These are phyloP conservation scores for Cnidoscolus chayamansa DNA, from an alignment of 441 rosid genomes.

Conservation along the genomic window DNA sequence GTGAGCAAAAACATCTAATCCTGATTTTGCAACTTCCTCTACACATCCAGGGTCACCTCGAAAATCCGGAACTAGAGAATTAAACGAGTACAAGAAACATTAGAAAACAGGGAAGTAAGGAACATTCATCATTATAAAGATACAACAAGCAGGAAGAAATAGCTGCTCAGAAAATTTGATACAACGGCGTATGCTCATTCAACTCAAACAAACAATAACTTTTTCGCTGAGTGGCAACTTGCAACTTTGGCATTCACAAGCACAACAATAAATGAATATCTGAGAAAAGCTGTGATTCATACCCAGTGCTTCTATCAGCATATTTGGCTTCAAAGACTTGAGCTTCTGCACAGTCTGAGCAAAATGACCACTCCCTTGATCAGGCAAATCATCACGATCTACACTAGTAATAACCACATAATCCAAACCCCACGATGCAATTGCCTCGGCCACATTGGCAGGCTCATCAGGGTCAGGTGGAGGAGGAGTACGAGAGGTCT, in stretches of 20 bases:
- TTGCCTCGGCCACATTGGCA: conserved; percentile 82
- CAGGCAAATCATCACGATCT: conserved; percentile 86
- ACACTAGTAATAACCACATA: conserved; percentile 96
- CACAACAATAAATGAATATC: background rate
- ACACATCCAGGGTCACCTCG: conserved; percentile 75
- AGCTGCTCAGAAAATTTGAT: background rate
- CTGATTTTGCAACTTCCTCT: conserved; percentile 83
- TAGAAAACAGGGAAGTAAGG: background rate
- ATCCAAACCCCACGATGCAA: conserved; percentile 98
- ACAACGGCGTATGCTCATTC: background rate
- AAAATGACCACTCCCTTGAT: conserved; percentile 92
- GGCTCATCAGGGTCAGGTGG: conserved; percentile 91
- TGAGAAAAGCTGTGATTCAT: conserved; percentile 8
- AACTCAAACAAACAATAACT: background rate
- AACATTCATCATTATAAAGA: background rate
- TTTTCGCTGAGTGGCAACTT: background rate
- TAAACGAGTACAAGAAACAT: conserved; percentile 19
- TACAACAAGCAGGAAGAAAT: background rate
- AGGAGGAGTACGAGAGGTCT: conserved; percentile 94
- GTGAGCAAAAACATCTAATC: conserved; percentile 90
- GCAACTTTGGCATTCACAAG: background rate
- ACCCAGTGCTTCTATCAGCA: conserved; percentile 95
- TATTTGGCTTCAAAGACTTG: conserved; percentile 76
- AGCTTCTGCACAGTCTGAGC: conserved; percentile 74
- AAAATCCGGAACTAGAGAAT: conserved; percentile 82